A percentile compares a stretch with the other conserved stretches of the same genome.
phyloP scores from a whole-genome alignment of 2,329 filamentous ascomycete species.

The Alternaria conjuncta region DNA sequence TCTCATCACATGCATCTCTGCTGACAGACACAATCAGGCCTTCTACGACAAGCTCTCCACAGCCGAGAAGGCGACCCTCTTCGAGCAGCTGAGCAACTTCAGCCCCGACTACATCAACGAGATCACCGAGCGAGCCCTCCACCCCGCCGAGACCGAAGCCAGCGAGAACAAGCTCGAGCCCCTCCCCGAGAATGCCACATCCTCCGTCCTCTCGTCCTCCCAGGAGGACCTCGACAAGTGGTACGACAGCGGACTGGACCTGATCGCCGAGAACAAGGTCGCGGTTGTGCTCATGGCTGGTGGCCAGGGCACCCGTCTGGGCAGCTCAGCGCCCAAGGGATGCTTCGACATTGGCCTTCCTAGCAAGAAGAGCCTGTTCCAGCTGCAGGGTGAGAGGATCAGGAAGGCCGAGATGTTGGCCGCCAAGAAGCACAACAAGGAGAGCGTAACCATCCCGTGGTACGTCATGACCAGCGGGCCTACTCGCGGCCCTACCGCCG shows the following conservation, averaged over 20 bases:
- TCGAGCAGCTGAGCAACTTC: conserved; percentile 80
- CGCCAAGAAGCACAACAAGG: conserved; percentile 68
- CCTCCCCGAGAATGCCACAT: conserved; percentile 82
- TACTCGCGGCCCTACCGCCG: conserved; percentile 87
- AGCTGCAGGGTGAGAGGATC: conserved; percentile 96
- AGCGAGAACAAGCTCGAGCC: conserved; percentile 73
- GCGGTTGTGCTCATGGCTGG: conserved; percentile 96
- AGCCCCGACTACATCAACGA: conserved; percentile 87
- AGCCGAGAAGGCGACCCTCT: conserved; percentile 78
- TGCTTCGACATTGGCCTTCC: conserved; percentile 97
- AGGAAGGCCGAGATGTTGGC: conserved; percentile 83
- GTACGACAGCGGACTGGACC: conserved; percentile 74
- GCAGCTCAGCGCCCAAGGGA: conserved; percentile 94
- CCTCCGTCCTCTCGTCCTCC: conserved; percentile 90
- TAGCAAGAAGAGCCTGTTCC: conserved; percentile 92
- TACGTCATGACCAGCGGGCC: conserved; percentile 99
- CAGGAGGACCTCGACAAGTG: conserved; percentile 78
- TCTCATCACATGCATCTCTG: neutral
- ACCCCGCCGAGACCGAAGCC: conserved; percentile 70
- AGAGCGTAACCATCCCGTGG: conserved; percentile 78
- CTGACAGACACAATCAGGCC: conserved; percentile 35
- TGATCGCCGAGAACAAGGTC: conserved; percentile 72
- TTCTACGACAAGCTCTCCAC: conserved; percentile 83
- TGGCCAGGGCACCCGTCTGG: conserved; percentile 92
- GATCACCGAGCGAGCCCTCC: conserved; percentile 80